Evolutionary conservation across 257 asterid species (phyloP), one percentile per base, ranked within the genome.

Genomic region (Nicotiana obtusifolia): DNA sequence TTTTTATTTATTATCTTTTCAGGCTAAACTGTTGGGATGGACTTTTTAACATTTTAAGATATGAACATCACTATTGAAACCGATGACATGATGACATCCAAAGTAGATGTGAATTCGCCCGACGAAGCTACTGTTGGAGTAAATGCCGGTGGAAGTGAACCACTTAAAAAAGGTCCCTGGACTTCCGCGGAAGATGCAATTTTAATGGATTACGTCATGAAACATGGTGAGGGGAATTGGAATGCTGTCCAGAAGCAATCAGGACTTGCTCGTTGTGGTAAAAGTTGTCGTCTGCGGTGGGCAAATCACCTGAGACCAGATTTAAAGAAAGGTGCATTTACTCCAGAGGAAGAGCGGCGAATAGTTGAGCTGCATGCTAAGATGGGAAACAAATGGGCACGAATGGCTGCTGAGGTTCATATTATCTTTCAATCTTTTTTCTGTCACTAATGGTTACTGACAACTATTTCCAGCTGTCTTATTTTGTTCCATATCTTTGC

Each of bases 261-360:
- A 4, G 91, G 90, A 37, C 95, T 91, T 65, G 90, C 93, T 37
- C 91, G 95, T 15, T 89, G 95, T 81, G 95, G 95, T n/a, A 91
- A 91, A 84, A 91, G 95, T 77, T 91, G 93, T 57, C 95, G 95
- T 19, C 71, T 91, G 82, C 88, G 93, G 86, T 91, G 95, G 95
- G 89, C 91, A 33, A 91, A 91, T 90, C 95, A 91, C 88, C 91
- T 91, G 35, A 82, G 93, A 78, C 93, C 95, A 5, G 88, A 91
- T 84, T 81, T 91, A 44, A 91, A 86, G 86, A 91, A 91, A 87
- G 95, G 93, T 33, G 87, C 89, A 61, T 88, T 91, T 77, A 89
- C 89, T 20, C 83, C 87, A 0, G 90, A 88, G 85, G 95, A 91
- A 78, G 95, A 91, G 84, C 85, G 75, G 37, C 88, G 49, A 37